A percentile compares a stretch with the other conserved stretches of the same genome.
These are phyloP conservation scores for Darksidea phi DNA, from an alignment of 495 filamentous ascomycete genomes.

Conservation along the genomic window DNA sequence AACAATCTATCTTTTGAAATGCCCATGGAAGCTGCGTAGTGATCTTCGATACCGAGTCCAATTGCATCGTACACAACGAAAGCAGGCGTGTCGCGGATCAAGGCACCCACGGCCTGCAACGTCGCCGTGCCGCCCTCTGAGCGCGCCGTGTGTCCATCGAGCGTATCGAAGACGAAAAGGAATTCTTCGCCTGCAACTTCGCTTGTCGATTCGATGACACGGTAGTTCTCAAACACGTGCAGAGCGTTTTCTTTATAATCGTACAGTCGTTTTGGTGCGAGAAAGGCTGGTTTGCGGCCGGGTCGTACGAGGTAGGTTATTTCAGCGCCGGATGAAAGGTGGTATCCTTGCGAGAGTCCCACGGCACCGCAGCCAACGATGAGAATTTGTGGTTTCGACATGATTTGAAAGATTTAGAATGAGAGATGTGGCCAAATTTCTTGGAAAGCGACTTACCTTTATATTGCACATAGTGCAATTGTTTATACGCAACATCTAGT, in stretches of 20 bases:
- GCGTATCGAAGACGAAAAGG: slow-evolving; percentile 7
- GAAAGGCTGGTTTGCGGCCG: slow-evolving; percentile 4
- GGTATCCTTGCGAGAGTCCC: slow-evolving; percentile 1
- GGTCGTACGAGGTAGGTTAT: slow-evolving; percentile 10
- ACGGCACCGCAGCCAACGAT: slow-evolving; percentile 10
- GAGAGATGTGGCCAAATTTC: no score
- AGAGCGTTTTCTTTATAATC: slow-evolving; percentile 8
- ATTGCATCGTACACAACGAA: slow-evolving; percentile 7
- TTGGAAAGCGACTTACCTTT: no score
- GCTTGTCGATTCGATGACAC: not conserved
- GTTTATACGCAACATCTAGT: no score
- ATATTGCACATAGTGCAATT: no score
- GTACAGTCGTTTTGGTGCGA: not conserved
- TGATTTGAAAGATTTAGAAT: not conserved
- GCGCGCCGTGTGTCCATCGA: slow-evolving; percentile 4
- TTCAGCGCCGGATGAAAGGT: not conserved
- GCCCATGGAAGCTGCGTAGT: not conserved
- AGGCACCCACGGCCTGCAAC: not conserved
- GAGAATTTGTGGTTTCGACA: slow-evolving; percentile 3
- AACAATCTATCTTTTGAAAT: not conserved
- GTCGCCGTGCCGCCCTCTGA: slow-evolving; percentile 1
- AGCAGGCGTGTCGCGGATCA: not conserved
- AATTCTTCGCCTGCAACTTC: slow-evolving; percentile 6
- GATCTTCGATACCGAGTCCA: slow-evolving; percentile 1
- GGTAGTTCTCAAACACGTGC: slow-evolving; percentile 1